Percentiles rank a stretch among this genome's conserved stretches.
Conservation (phyloP, 2,329 filamentous ascomycete species). For the Ophiostoma sp. region DNA sequence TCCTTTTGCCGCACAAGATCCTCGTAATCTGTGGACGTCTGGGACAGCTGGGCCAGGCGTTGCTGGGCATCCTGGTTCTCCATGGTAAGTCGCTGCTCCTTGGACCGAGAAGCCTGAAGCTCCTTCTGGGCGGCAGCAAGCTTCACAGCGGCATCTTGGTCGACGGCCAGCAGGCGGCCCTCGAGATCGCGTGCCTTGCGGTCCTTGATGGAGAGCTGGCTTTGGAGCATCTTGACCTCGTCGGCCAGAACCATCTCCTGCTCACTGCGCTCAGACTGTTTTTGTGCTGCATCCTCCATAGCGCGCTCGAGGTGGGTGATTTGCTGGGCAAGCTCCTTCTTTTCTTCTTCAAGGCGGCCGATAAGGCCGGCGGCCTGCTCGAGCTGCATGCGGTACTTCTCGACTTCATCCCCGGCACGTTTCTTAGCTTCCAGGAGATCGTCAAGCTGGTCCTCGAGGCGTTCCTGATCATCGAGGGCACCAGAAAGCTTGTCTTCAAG, state of each 20-base stretch:
- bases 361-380: constrained; percentile 92
- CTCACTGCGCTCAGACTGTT: constrained; percentile 70
- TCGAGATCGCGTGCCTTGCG: constrained; percentile 88
- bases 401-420: constrained; percentile 79
- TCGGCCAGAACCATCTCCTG: constrained; percentile 76
- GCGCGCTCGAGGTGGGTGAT: constrained; percentile 69
- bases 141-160: constrained; percentile 88
- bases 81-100: constrained; percentile 72
- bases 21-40: constrained; percentile 92
- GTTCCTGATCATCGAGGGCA: constrained; percentile 90
- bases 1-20: constrained; percentile 92
- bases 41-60: constrained; percentile 82
- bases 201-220: constrained; percentile 84
- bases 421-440: constrained; percentile 86
- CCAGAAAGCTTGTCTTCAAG: constrained; percentile 90
- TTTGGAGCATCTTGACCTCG: constrained; percentile 88
- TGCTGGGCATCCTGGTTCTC: constrained; percentile 83
- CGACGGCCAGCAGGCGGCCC: constrained; percentile 75
- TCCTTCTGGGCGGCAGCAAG: constrained; percentile 77
- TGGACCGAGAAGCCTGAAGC: constrained; percentile 68
- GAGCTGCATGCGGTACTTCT: constrained; percentile 75
- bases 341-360: constrained; percentile 80
- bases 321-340: constrained; percentile 68
- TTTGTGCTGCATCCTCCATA: constrained; percentile 68
- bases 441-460: constrained; percentile 90